A percentile compares a stretch with the other conserved stretches of the same genome.
These are phyloP conservation scores for Mycena sanguinolenta DNA, from an alignment of 768 basidiomycete genomes.

Conservation along the genomic window DNA sequence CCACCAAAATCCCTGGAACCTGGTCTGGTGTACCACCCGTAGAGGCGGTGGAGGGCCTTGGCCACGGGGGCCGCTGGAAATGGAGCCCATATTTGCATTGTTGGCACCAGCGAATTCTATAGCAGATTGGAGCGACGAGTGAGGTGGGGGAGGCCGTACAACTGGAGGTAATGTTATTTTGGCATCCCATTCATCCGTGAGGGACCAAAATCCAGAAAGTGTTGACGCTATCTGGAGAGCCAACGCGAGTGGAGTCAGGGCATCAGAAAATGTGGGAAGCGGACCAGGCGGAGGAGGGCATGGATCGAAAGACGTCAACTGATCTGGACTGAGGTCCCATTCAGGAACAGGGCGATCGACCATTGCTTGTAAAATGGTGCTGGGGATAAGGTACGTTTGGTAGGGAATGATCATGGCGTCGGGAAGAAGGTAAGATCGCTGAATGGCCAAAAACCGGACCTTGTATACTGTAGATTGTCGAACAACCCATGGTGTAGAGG, in stretches of 20 bases:
- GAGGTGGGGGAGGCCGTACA: constrained; percentile 34
- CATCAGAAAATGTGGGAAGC: constrained; percentile 59
- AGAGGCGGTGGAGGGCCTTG: constrained; percentile 25
- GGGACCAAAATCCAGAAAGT: constrained; percentile 75
- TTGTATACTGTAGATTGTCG: constrained; percentile 60
- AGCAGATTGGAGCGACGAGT: constrained; percentile 57
- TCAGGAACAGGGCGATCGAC: constrained; percentile 57
- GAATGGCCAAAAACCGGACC: constrained; percentile 74
- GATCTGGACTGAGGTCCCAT: constrained; percentile 54
- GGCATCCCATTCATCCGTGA: constrained; percentile 81
- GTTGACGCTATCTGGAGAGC: constrained; percentile 80
- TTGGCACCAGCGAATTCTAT: constrained; percentile 61
- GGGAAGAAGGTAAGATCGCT: constrained; percentile 59
- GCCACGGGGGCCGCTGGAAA: constrained; percentile 35
- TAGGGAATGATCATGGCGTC: constrained; percentile 81
- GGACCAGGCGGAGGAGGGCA: constrained; percentile 44
- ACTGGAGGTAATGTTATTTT: constrained; percentile 59
- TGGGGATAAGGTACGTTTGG: constrained; percentile 72
- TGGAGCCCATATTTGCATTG: constrained; percentile 51
- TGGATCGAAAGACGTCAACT: constrained; percentile 67
- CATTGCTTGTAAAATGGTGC: constrained; percentile 65
- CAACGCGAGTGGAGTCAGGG: constrained; percentile 74
- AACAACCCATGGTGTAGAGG: constrained; percentile 17
- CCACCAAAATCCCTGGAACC: constrained; percentile 91
- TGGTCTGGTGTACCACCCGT: constrained; percentile 61